These are phyloP conservation scores for Penicillium antarcticum DNA, from an alignment of 495 filamentous ascomycete genomes.

Conservation along the genomic window DNA sequence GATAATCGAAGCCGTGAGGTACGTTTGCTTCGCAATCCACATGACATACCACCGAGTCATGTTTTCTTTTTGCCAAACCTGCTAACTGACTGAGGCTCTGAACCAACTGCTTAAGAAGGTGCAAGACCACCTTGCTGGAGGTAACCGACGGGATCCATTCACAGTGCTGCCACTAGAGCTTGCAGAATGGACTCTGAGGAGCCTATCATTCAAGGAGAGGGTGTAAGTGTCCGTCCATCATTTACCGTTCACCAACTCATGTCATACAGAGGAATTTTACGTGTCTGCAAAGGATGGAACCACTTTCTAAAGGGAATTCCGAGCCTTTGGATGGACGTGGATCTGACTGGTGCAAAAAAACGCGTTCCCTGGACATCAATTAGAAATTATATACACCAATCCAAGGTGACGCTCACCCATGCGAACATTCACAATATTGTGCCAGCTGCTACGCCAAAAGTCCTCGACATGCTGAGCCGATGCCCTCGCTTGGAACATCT, in stretches of 20 bases:
- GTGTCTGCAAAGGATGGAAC: slow-evolving; percentile 54
- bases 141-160: slow-evolving; percentile 45
- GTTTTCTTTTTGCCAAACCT: not conserved
- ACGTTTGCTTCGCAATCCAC: not conserved
- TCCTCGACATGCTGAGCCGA: slow-evolving; percentile 32
- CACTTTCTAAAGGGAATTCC: slow-evolving; percentile 40
- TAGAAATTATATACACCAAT: slow-evolving; percentile 41
- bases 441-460: slow-evolving; percentile 18
- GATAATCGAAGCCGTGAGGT: slow-evolving; percentile 46
- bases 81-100: not conserved
- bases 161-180: slow-evolving; percentile 47
- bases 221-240: slow-evolving; percentile 33
- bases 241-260: not conserved
- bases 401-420: slow-evolving; percentile 36
- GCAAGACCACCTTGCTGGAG: slow-evolving; percentile 44
- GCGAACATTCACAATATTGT: slow-evolving; percentile 36
- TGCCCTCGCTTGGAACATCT: slow-evolving; percentile 38
- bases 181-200: slow-evolving; percentile 39
- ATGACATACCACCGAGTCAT: too few species aligned
- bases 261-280: slow-evolving; percentile 36
- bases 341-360: slow-evolving; percentile 42
- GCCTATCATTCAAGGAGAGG: slow-evolving; percentile 45
- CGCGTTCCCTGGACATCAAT: slow-evolving; percentile 39
- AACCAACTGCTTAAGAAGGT: slow-evolving; percentile 39
- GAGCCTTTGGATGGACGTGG: slow-evolving; percentile 49